Percentiles rank a stretch among this genome's conserved stretches.
These are phyloP conservation scores for Wickerhamiella musiphila DNA, from an alignment of 805 yeast genomes.

Conservation along the genomic window DNA sequence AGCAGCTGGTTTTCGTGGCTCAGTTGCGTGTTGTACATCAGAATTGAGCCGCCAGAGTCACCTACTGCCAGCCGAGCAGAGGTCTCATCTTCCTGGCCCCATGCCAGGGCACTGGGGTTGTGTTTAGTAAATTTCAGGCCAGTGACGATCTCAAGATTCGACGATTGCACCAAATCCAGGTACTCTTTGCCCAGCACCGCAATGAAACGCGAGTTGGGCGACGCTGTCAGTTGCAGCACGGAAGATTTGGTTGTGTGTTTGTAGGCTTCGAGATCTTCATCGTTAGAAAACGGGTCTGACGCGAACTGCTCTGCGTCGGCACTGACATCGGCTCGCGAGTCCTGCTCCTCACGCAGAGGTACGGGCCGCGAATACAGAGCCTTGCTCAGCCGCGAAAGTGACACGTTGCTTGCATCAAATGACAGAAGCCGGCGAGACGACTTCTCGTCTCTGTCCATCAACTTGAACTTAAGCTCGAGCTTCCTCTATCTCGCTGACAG, in stretches of 20 bases:
- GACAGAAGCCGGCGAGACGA: slow-evolving; percentile 11
- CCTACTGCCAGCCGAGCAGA: slow-evolving; percentile 16
- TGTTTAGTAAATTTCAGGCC: too few species aligned
- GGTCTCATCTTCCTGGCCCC: slow-evolving; percentile 5
- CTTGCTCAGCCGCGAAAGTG: slow-evolving; percentile 13
- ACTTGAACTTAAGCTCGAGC: too few species aligned
- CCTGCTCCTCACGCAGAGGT: neutral
- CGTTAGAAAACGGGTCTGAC: neutral
- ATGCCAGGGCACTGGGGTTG: slow-evolving; percentile 2
- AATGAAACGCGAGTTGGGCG: slow-evolving; percentile 12
- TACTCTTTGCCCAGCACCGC: slow-evolving; percentile 18
- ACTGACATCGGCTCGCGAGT: neutral
- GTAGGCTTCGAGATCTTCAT: neutral
- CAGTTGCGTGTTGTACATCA: slow-evolving; percentile 17
- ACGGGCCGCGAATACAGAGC: slow-evolving; percentile 7
- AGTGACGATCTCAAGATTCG: neutral
- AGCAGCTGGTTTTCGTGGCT: slow-evolving; percentile 19
- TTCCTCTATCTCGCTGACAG: too few species aligned
- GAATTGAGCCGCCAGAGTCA: slow-evolving; percentile 20
- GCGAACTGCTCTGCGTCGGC: neutral
- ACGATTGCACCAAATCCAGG: neutral
- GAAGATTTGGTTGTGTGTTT: slow-evolving; percentile 4
- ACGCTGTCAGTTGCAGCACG: slow-evolving; percentile 18
- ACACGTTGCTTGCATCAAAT: slow-evolving; percentile 11
- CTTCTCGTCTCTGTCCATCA: slow-evolving; percentile 11